Evolutionary conservation across 148 eudicot genomes (phyloP).

Genomic region (Fagopyrum homotropicum): DNA sequence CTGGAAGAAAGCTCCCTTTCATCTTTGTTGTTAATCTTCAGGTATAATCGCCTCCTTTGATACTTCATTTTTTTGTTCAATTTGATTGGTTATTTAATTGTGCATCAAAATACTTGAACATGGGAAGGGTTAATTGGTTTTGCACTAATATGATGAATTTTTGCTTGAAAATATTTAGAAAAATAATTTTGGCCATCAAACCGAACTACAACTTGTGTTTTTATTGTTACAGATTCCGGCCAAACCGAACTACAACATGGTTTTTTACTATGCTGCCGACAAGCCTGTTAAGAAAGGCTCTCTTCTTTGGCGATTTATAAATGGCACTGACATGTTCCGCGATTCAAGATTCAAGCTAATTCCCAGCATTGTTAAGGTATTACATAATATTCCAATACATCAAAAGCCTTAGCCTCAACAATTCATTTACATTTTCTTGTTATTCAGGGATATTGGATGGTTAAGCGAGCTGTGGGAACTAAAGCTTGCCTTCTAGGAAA

Average conservation of each 20-base stretch:
- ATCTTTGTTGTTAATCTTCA: constrained; percentile 76
- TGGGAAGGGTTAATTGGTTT: too few relatives aligned
- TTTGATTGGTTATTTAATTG: background rate
- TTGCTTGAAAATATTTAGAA: too few relatives aligned
- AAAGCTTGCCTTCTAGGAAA: constrained; percentile 95
- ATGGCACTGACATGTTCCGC: constrained; percentile 78
- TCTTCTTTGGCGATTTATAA: constrained; percentile 67
- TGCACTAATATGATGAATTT: too few relatives aligned
- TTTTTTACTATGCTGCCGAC: constrained; percentile 89
- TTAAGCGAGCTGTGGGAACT: constrained; percentile 96
- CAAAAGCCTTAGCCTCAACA: background rate
- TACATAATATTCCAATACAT: background rate
- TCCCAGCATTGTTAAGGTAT: constrained; percentile 94
- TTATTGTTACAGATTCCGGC: constrained; percentile 72
- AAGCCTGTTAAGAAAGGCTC: constrained; percentile 69
- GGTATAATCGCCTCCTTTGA: constrained; percentile 27
- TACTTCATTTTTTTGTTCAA: background rate
- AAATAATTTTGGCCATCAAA: too few relatives aligned
- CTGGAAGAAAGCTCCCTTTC: constrained; percentile 86
- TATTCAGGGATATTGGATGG: constrained; percentile 98
- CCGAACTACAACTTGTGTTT: constrained; percentile 9
- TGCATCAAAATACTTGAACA: background rate
- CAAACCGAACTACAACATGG: constrained; percentile 88
- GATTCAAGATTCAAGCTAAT: constrained; percentile 93
- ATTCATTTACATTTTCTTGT: background rate